Percentiles rank a stretch among this genome's conserved stretches.
phyloP scores from a whole-genome alignment of 116 monocot species.

The Phalaenopsis hybrid region DNA sequence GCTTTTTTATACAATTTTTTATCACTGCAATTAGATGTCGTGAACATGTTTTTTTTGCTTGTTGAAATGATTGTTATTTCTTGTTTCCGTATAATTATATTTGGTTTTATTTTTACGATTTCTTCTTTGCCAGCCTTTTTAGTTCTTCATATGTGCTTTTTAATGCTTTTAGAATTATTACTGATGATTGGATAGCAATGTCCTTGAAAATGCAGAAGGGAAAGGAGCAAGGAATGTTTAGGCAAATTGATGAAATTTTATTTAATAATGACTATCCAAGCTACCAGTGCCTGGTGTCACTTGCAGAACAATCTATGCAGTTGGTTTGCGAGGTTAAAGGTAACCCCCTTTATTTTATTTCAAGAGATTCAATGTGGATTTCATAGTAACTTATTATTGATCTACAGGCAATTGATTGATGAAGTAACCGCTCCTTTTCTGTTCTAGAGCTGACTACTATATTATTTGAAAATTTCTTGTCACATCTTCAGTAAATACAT shows the following conservation, averaged over 20 bases:
- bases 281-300: constrained; percentile 44
- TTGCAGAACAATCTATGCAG: constrained; percentile 57
- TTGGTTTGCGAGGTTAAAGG: constrained; percentile 84
- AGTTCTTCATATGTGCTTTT: background rate
- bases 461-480: background rate
- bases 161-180: constrained; percentile 13
- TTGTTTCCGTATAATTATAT: background rate
- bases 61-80: background rate
- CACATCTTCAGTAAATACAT: background rate
- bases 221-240: constrained; percentile 61
- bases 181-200: background rate
- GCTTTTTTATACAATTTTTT: background rate
- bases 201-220: constrained; percentile 52
- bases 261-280: constrained; percentile 72
- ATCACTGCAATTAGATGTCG: background rate
- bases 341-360: constrained; percentile 16
- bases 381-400: background rate
- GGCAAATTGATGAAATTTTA: constrained; percentile 80
- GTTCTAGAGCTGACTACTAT: background rate
- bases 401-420: background rate
- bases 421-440: background rate
- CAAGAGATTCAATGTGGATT: background rate
- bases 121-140: background rate
- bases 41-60: background rate
- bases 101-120: background rate